Percentiles rank a stretch among this genome's conserved stretches.
Evolutionary conservation across 345 rosid species (phyloP).

Genomic region (Lumnitzera racemosa): DNA sequence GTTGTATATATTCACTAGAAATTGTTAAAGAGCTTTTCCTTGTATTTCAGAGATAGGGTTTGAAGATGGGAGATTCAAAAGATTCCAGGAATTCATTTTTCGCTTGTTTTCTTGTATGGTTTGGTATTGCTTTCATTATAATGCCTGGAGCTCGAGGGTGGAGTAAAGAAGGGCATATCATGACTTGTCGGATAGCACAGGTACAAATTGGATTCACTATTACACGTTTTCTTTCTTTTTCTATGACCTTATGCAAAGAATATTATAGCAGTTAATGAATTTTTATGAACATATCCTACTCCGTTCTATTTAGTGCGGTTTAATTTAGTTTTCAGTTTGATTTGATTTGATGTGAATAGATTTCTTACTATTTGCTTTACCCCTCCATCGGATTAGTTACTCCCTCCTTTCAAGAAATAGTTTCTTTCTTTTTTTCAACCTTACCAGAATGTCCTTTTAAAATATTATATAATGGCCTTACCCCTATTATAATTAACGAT

Average conservation of each 20-base stretch:
- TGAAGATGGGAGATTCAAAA: slow-evolving; percentile 18
- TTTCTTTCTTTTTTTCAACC: too few species aligned
- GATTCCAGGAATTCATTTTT: slow-evolving; percentile 12
- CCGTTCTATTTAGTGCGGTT: too few species aligned
- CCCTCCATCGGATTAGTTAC: too few species aligned
- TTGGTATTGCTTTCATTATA: slow-evolving; percentile 23
- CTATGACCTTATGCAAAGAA: background rate
- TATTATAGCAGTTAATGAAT: background rate
- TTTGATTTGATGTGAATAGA: too few species aligned
- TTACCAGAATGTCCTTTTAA: too few species aligned
- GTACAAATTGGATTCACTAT: slow-evolving; percentile 15
- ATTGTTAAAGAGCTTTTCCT: slow-evolving; percentile 2
- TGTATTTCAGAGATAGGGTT: background rate
- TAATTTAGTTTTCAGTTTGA: too few species aligned
- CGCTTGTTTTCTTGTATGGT: slow-evolving; percentile 17
- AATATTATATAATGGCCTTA: too few species aligned
- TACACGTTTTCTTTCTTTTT: background rate
- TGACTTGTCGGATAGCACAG: slow-evolving; percentile 87
- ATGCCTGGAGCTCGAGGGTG: slow-evolving; percentile 44
- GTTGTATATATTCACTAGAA: slow-evolving; percentile 13
- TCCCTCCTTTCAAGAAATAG: too few species aligned
- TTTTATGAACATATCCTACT: too few species aligned
- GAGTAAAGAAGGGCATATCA: slow-evolving; percentile 93
- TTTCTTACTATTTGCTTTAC: too few species aligned
- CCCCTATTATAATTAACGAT: too few species aligned